Conservation (phyloP, 1,284 basidiomycete genomes). For the Cutaneotrichosporon sp. region DNA sequence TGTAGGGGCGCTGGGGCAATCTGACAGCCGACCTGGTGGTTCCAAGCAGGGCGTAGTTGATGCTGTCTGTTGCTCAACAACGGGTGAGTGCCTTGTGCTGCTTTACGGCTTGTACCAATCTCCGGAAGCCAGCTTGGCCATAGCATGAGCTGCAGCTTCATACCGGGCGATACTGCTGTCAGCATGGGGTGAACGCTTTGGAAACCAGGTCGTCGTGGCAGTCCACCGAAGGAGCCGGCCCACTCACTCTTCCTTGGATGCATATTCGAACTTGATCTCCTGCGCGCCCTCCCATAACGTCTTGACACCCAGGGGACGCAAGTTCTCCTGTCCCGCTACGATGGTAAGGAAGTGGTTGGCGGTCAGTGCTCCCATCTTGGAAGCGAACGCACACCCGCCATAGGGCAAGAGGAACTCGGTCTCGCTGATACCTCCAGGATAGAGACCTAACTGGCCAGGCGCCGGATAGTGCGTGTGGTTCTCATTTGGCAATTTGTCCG, state of each 20-base stretch:
- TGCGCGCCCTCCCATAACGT: slow-evolving; percentile 19
- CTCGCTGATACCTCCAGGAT: slow-evolving; percentile 20
- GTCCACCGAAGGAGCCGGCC: not conserved
- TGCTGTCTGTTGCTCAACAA: too few species aligned
- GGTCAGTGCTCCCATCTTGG: slow-evolving; percentile 19
- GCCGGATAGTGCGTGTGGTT: slow-evolving; percentile 21
- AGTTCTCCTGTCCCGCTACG: slow-evolving; percentile 11
- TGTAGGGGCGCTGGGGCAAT: too few species aligned
- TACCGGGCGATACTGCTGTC: not conserved
- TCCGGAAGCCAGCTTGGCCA: too few species aligned
- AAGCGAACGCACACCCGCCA: slow-evolving; percentile 10
- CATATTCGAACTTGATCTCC: slow-evolving; percentile 16
- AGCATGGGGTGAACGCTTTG: too few species aligned
- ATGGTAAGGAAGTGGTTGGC: slow-evolving; percentile 21
- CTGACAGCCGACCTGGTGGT: too few species aligned
- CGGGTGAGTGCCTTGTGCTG: too few species aligned
- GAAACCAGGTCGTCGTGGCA: too few species aligned
- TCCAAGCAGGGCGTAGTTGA: too few species aligned
- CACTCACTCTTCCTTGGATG: slow-evolving; percentile 16
- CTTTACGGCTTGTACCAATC: too few species aligned
- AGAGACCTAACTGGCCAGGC: slow-evolving; percentile 12
- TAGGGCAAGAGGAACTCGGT: slow-evolving; percentile 20
- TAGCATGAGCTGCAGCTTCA: too few species aligned
- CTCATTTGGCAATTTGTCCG: slow-evolving; percentile 10
- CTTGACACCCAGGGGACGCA: slow-evolving; percentile 16